Conservation (phyloP, 106 monocot species). For the Platanthera guangdongensis region DNA sequence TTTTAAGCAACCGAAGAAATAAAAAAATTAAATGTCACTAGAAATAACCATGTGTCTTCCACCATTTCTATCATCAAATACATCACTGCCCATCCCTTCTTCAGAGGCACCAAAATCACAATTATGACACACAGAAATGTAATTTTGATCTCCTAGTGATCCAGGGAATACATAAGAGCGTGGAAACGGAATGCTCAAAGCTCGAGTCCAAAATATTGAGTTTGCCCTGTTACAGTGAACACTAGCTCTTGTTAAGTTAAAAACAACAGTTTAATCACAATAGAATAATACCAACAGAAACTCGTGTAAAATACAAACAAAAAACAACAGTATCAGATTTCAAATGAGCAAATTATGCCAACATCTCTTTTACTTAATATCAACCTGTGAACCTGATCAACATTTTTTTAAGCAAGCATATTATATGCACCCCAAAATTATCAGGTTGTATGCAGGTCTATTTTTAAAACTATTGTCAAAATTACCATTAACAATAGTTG, state of each 20-base stretch:
- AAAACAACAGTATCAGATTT: background rate
- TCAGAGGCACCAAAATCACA: conserved; percentile 6
- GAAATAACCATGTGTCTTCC: conserved; percentile 22
- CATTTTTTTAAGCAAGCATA: background rate
- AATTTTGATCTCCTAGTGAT: conserved; percentile 23
- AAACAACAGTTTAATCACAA: background rate
- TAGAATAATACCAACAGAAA: background rate
- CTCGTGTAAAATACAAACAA: background rate
- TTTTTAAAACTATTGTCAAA: background rate
- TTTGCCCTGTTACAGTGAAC: conserved; percentile 64
- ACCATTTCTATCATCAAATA: conserved; percentile 8
- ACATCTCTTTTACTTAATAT: background rate
- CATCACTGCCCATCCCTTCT: conserved; percentile 17
- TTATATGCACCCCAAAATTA: background rate
- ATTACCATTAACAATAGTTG: background rate
- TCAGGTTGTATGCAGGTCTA: background rate
- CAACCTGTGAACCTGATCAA: background rate
- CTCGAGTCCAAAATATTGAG: conserved; percentile 90
- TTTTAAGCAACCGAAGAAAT: background rate
- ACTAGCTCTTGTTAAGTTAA: background rate
- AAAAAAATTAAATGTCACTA: background rate
- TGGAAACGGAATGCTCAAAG: conserved; percentile 92
- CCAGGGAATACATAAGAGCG: conserved; percentile 79
- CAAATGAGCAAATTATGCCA: background rate
- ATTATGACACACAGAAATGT: background rate